Evolutionary conservation across 129 eudicot species (phyloP), one percentile per base, ranked within the genome.

Genomic region (Silybum marianum): DNA sequence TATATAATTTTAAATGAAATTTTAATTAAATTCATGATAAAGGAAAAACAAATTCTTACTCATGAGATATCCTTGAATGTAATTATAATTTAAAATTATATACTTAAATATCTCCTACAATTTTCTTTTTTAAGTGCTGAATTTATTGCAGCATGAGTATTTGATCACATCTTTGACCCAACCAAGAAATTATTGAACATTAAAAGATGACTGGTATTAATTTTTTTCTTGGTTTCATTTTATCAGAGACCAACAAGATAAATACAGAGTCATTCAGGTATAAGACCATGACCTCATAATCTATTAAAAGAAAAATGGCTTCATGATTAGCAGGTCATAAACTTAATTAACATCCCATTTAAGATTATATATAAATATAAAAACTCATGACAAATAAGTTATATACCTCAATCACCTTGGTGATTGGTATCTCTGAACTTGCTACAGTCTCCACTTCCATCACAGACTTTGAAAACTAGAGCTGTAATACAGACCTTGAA

Each of bases 361-460:
- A 44, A 58, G 10, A 5, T 58, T 48, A 51, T 48, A 39, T 48
- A 30, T 36, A 48, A 39, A 71, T 18, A 63, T 21, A 38, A 75
- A 12, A 25, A 2, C 30, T 21, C 10, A 7, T 32, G 28, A 73
- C 12, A 28, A 67, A 73, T 12, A 74, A 76, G 44, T 58, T 80
- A 7, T 7, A 58, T 58, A 90, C 98, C 93, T 86, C 88, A 3
- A 36, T 72, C 26, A 72, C 84, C 89, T 86, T 91, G 77, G 82
- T 60, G 78, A 89, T 91, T 21, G 96, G 94, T 19, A 88, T 69
- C 82, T 86, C 89, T 36, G 87, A 66, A 79, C 77, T 88, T 86
- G 88, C 85, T 60, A 85, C 74, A 9, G 90, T 79, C 22, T 81
- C 97, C 36, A 78, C 94, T 76, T 87, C 92, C 98, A 93, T 93